phyloP scores from a whole-genome alignment of 2,329 filamentous ascomycete genomes.

The Thelonectria rubi region DNA sequence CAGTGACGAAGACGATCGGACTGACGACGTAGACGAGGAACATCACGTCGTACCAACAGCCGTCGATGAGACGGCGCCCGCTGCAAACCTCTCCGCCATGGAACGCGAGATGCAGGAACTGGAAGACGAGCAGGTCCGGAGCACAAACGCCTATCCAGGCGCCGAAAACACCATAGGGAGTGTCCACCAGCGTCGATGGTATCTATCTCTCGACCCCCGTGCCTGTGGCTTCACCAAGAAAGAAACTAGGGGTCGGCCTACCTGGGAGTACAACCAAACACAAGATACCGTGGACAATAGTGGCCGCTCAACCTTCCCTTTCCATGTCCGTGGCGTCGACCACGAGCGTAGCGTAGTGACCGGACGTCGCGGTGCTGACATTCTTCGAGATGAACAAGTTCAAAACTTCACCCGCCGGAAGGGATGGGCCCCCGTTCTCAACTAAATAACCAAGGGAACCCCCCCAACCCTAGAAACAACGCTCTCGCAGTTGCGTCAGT shows the following conservation, averaged over 20 bases:
- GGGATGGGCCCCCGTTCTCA: slow-evolving; percentile 64
- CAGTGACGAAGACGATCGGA: slow-evolving; percentile 31
- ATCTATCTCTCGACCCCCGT: slow-evolving; percentile 67
- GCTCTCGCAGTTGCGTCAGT: neutral
- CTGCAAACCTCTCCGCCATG: slow-evolving; percentile 44
- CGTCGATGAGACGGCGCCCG: slow-evolving; percentile 23
- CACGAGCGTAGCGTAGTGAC: slow-evolving; percentile 74
- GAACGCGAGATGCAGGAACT: slow-evolving; percentile 55
- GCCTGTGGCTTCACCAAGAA: slow-evolving; percentile 64
- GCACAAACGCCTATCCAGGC: slow-evolving; percentile 72
- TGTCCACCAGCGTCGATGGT: slow-evolving; percentile 74
- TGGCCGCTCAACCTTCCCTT: slow-evolving; percentile 59
- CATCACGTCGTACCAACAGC: slow-evolving; percentile 31
- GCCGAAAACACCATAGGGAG: slow-evolving; percentile 72
- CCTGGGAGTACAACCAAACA: slow-evolving; percentile 21
- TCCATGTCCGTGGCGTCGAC: slow-evolving; percentile 68
- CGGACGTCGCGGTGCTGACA: slow-evolving; percentile 65
- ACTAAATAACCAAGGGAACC: slow-evolving; percentile 33
- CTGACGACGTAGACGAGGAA: slow-evolving; percentile 29
- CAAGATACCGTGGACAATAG: neutral
- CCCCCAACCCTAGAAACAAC: neutral
- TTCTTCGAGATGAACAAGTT: slow-evolving; percentile 70
- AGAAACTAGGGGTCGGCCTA: slow-evolving; percentile 32
- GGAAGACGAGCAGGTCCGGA: slow-evolving; percentile 63
- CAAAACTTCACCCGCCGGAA: slow-evolving; percentile 63